Percentiles rank a stretch among this genome's conserved stretches.
Conservation (phyloP, 345 rosid species). For the Nasturtium officinale region DNA sequence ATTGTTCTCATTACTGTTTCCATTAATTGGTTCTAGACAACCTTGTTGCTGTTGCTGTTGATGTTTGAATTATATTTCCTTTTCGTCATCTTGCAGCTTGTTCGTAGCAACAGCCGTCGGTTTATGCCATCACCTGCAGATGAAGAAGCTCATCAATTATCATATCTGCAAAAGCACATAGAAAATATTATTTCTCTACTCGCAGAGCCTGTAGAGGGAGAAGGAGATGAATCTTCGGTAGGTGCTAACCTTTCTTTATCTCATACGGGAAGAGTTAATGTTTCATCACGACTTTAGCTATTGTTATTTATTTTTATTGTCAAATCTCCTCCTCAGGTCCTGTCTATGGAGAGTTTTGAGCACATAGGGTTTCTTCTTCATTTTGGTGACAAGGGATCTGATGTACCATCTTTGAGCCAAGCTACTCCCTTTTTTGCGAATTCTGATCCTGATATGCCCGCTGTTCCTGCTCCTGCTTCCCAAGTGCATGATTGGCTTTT, state of each 20-base stretch:
- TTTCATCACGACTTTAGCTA: background rate
- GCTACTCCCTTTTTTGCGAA: slow-evolving; percentile 91
- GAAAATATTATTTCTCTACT: slow-evolving; percentile 82
- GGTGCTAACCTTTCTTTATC: slow-evolving; percentile 40
- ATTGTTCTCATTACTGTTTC: background rate
- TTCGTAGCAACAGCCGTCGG: slow-evolving; percentile 91
- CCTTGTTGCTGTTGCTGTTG: slow-evolving; percentile 17
- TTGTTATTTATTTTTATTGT: background rate
- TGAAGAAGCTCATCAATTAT: slow-evolving; percentile 96
- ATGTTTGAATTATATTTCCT: slow-evolving; percentile 7
- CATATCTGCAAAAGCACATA: slow-evolving; percentile 92
- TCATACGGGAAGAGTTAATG: slow-evolving; percentile 7
- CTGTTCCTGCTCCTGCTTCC: slow-evolving; percentile 75
- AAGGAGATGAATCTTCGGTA: slow-evolving; percentile 84
- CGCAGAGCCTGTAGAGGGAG: slow-evolving; percentile 82
- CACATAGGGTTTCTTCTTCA: slow-evolving; percentile 94
- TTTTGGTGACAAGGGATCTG: slow-evolving; percentile 80
- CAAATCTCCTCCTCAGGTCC: slow-evolving; percentile 55
- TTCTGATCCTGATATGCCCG: slow-evolving; percentile 94
- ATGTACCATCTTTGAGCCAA: slow-evolving; percentile 69
- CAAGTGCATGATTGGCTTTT: slow-evolving; percentile 90
- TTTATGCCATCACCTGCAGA: slow-evolving; percentile 91
- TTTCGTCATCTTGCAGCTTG: slow-evolving; percentile 67
- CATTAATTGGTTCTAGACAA: background rate
- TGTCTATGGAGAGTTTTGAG: slow-evolving; percentile 90